These are phyloP conservation scores for Candida silvatica DNA, from an alignment of 805 yeast genomes.

Conservation along the genomic window DNA sequence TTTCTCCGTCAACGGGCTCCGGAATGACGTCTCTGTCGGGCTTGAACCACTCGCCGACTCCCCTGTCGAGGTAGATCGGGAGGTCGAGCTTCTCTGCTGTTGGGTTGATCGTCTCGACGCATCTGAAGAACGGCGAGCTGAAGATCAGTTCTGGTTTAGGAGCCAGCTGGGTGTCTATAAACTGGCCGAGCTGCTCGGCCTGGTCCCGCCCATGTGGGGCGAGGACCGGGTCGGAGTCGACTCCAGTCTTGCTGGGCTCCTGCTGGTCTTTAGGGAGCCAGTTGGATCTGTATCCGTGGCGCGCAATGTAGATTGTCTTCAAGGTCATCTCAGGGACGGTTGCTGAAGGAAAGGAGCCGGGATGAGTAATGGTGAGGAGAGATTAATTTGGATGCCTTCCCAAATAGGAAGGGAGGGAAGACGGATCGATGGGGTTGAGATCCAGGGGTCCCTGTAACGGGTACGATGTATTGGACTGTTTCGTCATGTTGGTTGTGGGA, in stretches of 20 bases:
- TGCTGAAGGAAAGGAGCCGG: too few relatives aligned
- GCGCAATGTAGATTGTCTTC: conserved; percentile 57
- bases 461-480: too few relatives aligned
- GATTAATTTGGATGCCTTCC: too few relatives aligned
- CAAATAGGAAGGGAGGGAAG: too few relatives aligned
- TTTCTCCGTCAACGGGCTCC: conserved; percentile 46
- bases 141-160: conserved; percentile 67
- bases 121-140: conserved; percentile 82
- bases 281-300: conserved; percentile 88
- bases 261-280: conserved; percentile 80
- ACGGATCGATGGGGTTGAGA: too few relatives aligned
- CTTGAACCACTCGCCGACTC: conserved; percentile 89
- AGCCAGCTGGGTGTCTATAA: conserved; percentile 31
- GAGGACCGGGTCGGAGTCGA: conserved; percentile 81
- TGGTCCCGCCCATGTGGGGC: conserved; percentile 86
- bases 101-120: conserved; percentile 76
- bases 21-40: conserved; percentile 65
- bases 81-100: conserved; percentile 50
- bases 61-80: conserved; percentile 63
- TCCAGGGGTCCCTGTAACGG: too few relatives aligned
- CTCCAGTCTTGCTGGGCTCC: conserved; percentile 86
- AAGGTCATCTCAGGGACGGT: conserved; percentile 44
- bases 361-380: too few relatives aligned
- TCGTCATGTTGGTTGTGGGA: too few relatives aligned
- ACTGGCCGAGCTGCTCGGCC: conserved; percentile 69